Conservation (phyloP, 345 rosid genomes). For the Gossypium herbaceum region DNA sequence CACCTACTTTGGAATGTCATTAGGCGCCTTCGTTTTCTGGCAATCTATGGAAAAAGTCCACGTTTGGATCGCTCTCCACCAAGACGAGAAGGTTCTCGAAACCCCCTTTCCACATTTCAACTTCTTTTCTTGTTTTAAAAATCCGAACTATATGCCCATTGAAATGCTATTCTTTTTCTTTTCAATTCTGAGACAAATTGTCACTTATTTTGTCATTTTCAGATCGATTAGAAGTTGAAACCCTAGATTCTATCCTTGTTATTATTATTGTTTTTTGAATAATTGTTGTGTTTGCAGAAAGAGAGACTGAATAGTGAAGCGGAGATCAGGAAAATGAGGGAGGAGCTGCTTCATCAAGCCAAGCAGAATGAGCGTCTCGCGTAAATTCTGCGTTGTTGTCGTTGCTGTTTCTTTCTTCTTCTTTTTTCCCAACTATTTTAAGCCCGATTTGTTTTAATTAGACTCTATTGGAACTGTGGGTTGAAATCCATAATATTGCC, state of each 20-base stretch:
- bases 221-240: constrained; percentile 11
- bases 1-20: constrained; percentile 64
- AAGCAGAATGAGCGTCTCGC: constrained; percentile 44
- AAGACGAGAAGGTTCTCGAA: constrained; percentile 49
- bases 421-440: not conserved
- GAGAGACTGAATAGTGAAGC: constrained; percentile 60
- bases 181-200: not conserved
- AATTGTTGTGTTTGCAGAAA: constrained; percentile 30
- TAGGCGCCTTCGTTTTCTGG: constrained; percentile 85
- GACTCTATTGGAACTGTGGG: constrained; percentile 5
- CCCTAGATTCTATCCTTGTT: constrained; percentile 21
- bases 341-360: constrained; percentile 45
- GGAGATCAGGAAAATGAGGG: constrained; percentile 51
- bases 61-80: constrained; percentile 88
- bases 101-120: not conserved
- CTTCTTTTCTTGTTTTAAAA: not conserved
- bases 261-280: not conserved
- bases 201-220: not conserved
- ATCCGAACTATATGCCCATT: not conserved
- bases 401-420: not conserved
- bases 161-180: not conserved
- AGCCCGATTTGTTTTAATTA: not conserved
- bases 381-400: constrained; percentile 21
- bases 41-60: constrained; percentile 85
- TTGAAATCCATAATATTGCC: constrained; percentile 2